Conservation (phyloP, 106 monocot species). For the Phalaenopsis aphrodite region DNA sequence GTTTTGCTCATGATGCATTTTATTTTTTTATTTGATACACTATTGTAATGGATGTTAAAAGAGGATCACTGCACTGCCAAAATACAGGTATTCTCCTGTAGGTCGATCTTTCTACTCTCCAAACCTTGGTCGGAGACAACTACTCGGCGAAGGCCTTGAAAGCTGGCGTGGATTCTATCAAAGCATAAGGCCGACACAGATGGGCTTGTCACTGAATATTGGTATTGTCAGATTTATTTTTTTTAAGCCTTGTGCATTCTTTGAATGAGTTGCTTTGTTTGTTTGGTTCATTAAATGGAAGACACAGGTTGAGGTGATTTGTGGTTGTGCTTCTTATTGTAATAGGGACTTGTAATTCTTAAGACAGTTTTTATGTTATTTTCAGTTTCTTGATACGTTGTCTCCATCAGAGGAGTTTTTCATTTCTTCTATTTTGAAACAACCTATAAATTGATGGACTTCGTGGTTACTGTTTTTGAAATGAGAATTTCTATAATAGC, state of each 20-base stretch:
- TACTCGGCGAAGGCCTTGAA: slow-evolving; percentile 89
- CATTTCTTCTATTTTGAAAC: neutral
- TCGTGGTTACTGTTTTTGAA: neutral
- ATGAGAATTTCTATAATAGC: too few species aligned
- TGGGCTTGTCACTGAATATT: slow-evolving; percentile 95
- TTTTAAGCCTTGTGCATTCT: neutral
- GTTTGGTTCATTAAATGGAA: neutral
- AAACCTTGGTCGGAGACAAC: slow-evolving; percentile 56
- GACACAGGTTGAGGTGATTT: neutral
- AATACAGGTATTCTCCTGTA: slow-evolving; percentile 60
- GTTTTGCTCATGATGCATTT: neutral
- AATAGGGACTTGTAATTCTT: too few species aligned
- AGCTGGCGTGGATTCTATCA: slow-evolving; percentile 99
- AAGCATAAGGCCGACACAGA: slow-evolving; percentile 95
- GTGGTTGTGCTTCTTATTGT: too few species aligned
- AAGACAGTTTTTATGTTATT: neutral
- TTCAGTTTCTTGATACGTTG: neutral
- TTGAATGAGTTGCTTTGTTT: neutral
- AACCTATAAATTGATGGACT: neutral
- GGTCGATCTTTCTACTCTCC: slow-evolving; percentile 91
- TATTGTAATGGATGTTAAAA: neutral
- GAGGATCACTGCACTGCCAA: neutral
- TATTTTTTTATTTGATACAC: neutral
- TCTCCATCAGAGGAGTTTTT: neutral
- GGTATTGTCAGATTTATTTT: slow-evolving; percentile 23